phyloP scores from a whole-genome alignment of 2,329 filamentous ascomycete genomes.

The Diplodia scrobiculata region DNA sequence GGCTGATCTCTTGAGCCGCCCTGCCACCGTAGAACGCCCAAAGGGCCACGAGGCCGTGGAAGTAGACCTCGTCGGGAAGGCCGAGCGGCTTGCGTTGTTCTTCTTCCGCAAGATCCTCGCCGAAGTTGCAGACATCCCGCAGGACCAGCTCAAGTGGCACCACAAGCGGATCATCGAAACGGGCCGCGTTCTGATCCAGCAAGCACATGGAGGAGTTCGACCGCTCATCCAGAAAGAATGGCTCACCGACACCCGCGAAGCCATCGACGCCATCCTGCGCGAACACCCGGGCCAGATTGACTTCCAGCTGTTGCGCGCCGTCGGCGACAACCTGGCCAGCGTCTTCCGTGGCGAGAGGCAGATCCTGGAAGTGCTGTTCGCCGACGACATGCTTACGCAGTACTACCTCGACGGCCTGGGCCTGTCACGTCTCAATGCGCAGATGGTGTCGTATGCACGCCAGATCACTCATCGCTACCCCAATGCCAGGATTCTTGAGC shows the following conservation, averaged over 20 bases:
- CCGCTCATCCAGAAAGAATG: background rate
- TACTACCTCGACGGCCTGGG: background rate
- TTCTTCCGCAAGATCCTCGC: background rate
- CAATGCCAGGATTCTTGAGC: constrained; percentile 26
- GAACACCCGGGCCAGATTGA: constrained; percentile 2
- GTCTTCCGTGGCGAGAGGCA: background rate
- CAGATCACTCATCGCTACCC: constrained; percentile 7
- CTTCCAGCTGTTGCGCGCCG: background rate
- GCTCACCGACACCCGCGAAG: background rate
- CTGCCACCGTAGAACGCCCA: background rate
- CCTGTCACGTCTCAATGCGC: background rate
- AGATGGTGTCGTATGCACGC: background rate
- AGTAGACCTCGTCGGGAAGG: background rate
- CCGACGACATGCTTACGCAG: background rate
- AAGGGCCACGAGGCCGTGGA: background rate
- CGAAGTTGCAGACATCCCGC: background rate
- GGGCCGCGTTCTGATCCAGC: background rate
- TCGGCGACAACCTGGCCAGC: background rate
- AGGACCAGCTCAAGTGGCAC: background rate
- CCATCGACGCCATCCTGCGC: background rate
- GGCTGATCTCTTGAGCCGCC: background rate
- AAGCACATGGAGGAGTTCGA: background rate
- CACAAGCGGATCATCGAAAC: background rate
- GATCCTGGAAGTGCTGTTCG: background rate
- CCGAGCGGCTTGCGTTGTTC: background rate